Conservation (phyloP, 1,139 yeast species). For the Zygoascus sp. region DNA sequence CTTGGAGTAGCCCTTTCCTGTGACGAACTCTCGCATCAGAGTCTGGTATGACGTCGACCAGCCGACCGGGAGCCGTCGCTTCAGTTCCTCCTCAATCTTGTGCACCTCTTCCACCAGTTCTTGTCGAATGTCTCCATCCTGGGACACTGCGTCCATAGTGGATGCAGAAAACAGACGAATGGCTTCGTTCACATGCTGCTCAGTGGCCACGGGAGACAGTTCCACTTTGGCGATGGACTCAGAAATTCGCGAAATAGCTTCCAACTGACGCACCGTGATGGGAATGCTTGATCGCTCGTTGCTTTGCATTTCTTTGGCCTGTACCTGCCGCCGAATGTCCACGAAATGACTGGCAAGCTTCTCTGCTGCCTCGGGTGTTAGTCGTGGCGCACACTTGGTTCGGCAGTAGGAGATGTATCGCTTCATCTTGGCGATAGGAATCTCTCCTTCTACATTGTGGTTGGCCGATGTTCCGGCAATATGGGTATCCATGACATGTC, state of each 20-base stretch:
- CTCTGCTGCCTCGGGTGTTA: constrained; percentile 86
- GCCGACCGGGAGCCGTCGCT: constrained; percentile 90
- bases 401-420: constrained; percentile 89
- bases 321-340: constrained; percentile 79
- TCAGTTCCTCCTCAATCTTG: constrained; percentile 75
- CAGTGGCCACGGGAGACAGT: constrained; percentile 77
- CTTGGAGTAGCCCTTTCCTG: constrained; percentile 55
- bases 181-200: constrained; percentile 92
- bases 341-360: constrained; percentile 92
- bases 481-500: constrained; percentile 92
- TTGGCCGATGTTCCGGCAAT: constrained; percentile 61
- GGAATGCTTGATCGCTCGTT: constrained; percentile 94
- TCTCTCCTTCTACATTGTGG: constrained; percentile 71
- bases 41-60: constrained; percentile 92
- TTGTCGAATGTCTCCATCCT: constrained; percentile 56
- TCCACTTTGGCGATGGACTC: constrained; percentile 89
- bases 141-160: constrained; percentile 95
- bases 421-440: constrained; percentile 86
- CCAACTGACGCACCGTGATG: constrained; percentile 94
- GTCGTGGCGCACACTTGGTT: constrained; percentile 85
- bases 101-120: constrained; percentile 65
- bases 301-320: constrained; percentile 72
- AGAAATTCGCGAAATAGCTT: constrained; percentile 93
- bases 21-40: constrained; percentile 78
- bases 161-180: constrained; percentile 92